Evolutionary conservation across 148 eudicot genomes (phyloP), one percentile per base, ranked within the genome.

Genomic region (Gaultheria prostrata): DNA sequence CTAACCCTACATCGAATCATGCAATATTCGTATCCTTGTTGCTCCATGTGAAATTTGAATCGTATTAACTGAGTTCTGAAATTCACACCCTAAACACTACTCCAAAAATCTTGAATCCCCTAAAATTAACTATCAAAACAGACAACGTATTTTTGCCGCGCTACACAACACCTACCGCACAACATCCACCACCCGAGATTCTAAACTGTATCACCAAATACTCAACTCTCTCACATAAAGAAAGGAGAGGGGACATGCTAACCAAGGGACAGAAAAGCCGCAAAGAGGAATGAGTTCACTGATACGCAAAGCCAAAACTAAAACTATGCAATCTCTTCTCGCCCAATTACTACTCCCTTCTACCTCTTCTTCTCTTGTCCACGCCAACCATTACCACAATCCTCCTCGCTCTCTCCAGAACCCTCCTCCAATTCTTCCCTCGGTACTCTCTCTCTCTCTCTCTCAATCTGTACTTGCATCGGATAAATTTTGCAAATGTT

Each of bases 281-380:
- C 30, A 30, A 67, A 28, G 17, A 67, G 18, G 0, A 78, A 87
- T 86, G 86, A 56, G 79, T 75, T 77, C 89, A 39, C 81, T 88
- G 77, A 35, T 89, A 51, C 75, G 80, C 84, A 89, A 85, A 85
- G 80, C 72, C 72, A 30, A 67, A 28, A 67, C 54, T 81, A 94
- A 86, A 86, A 80, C 77, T 61, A 94, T 92, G 95, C 85, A 85
- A 83, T 86, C 86, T 79, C 76, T 90, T n/a, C 77, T 86, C 71
- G 65, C 86, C 39, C 87, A 76, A 48, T 82, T 82, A 28, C 81
- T 85, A 13, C 82, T 28, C 79, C 48, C 24, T 82, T 15, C 43
- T 43, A 12, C 84, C 30, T 54, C 76, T 61, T 80, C 76, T 61
- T 80, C 65, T 53, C 45, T 80, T 17, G 7, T 8, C 83, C 15